phyloP scores from a whole-genome alignment of 1,284 basidiomycete genomes.

The Irpex lacteus region DNA sequence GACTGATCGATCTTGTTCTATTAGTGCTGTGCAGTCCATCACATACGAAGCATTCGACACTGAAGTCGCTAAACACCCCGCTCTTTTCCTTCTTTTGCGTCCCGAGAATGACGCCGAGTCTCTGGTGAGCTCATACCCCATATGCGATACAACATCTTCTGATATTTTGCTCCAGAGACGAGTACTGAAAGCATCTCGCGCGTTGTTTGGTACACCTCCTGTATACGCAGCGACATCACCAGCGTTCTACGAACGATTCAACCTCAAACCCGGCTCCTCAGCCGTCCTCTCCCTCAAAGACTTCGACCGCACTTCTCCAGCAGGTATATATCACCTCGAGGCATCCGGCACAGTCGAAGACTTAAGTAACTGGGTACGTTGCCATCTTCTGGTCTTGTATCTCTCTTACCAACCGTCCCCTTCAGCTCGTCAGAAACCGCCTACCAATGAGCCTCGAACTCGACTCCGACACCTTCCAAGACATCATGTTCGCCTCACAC shows the following conservation, averaged over 20 bases:
- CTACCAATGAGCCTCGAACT: constrained; percentile 73
- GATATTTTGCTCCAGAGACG: constrained; percentile 33
- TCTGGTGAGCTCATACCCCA: constrained; percentile 36
- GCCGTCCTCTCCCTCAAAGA: constrained; percentile 78
- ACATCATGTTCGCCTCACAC: constrained; percentile 77
- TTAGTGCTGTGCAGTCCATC: constrained; percentile 36
- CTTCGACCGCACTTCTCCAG: constrained; percentile 41
- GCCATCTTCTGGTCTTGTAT: not conserved
- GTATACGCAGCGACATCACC: constrained; percentile 56
- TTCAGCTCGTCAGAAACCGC: constrained; percentile 45
- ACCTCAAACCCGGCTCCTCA: constrained; percentile 45
- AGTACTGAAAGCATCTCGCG: constrained; percentile 45
- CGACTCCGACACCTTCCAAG: constrained; percentile 71
- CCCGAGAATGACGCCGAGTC: constrained; percentile 39
- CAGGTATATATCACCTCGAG: constrained; percentile 26
- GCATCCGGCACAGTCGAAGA: constrained; percentile 11
- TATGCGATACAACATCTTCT: not conserved
- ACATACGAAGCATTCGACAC: constrained; percentile 54
- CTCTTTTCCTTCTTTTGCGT: constrained; percentile 77
- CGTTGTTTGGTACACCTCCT: constrained; percentile 70
- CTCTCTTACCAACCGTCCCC: not conserved
- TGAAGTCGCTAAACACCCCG: constrained; percentile 52
- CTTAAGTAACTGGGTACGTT: constrained; percentile 25
- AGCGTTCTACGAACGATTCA: constrained; percentile 50
- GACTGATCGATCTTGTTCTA: constrained; percentile 4